Evolutionary conservation across 2,329 filamentous ascomycete species (phyloP).

Genomic region (Ceratocystis lukuohia): DNA sequence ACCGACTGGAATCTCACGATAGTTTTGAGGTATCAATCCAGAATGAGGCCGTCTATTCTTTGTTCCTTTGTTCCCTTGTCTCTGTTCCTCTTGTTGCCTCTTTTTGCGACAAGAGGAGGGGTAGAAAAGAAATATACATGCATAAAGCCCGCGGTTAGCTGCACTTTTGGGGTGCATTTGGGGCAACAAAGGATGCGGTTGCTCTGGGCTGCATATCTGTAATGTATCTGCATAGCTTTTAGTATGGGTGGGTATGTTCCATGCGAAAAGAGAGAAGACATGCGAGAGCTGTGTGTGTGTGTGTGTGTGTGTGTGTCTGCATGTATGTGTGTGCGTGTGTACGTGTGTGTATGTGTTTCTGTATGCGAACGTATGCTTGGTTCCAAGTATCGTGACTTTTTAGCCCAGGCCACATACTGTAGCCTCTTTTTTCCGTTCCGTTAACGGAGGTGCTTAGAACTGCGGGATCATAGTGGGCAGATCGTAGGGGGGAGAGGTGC

Average conservation of each 20-base stretch:
- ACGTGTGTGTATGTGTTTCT: background rate
- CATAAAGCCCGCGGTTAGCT: background rate
- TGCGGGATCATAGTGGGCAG: background rate
- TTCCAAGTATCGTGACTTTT: constrained; percentile 2
- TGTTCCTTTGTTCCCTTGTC: background rate
- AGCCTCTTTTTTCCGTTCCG: background rate
- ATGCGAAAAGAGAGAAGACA: background rate
- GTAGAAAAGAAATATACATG: background rate
- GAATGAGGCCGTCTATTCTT: background rate
- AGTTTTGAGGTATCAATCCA: background rate
- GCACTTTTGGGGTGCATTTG: background rate
- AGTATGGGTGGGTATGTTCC: background rate
- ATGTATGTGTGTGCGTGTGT: background rate
- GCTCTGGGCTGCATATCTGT: background rate
- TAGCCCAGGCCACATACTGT: background rate
- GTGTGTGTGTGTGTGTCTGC: background rate
- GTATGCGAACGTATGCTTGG: background rate
- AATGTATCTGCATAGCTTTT: background rate
- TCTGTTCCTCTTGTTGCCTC: background rate
- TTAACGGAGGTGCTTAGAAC: background rate
- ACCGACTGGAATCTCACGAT: constrained; percentile 5
- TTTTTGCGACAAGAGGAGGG: background rate
- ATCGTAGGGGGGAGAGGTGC: background rate
- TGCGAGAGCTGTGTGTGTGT: background rate
- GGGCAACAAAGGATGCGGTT: constrained; percentile 5